These are phyloP conservation scores for Nemania sp. DNA, from an alignment of 2,329 filamentous ascomycete species.

Conservation along the genomic window DNA sequence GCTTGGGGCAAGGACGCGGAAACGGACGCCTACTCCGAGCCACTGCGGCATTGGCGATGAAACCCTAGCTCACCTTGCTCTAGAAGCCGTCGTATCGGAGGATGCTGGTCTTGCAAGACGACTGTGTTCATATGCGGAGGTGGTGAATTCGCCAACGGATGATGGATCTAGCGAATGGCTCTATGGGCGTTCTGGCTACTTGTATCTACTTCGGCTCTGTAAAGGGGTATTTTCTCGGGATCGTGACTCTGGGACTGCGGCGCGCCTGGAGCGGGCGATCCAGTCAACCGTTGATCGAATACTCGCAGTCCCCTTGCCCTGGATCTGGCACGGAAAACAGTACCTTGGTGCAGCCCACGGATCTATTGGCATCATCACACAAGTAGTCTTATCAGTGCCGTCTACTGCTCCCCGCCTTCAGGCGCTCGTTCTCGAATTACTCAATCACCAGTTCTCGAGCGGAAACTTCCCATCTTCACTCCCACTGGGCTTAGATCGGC, in stretches of 20 bases:
- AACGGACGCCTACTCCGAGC: slow-evolving; percentile 53
- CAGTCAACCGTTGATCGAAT: slow-evolving; percentile 70
- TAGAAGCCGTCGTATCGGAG: slow-evolving; percentile 58
- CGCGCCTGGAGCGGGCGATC: slow-evolving; percentile 65
- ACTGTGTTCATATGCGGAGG: slow-evolving; percentile 57
- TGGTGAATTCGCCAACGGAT: slow-evolving; percentile 58
- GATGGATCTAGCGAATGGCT: slow-evolving; percentile 71
- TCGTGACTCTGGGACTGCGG: slow-evolving; percentile 62
- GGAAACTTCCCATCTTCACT: slow-evolving; percentile 74
- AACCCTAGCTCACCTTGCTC: slow-evolving; percentile 59
- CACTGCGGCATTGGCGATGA: slow-evolving; percentile 65
- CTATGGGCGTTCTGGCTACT: slow-evolving; percentile 74
- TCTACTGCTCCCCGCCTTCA: slow-evolving; percentile 66
- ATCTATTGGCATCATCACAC: slow-evolving; percentile 76
- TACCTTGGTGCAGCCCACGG: slow-evolving; percentile 78
- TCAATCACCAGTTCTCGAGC: slow-evolving; percentile 69
- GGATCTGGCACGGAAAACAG: slow-evolving; percentile 72
- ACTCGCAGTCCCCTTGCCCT: slow-evolving; percentile 62
- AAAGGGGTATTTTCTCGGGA: slow-evolving; percentile 48
- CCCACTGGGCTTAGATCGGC: slow-evolving; percentile 47
- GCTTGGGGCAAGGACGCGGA: slow-evolving; percentile 52
- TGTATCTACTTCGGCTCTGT: slow-evolving; percentile 75
- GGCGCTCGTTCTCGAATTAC: slow-evolving; percentile 63
- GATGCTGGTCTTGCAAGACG: slow-evolving; percentile 54
- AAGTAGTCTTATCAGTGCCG: slow-evolving; percentile 71